Evolutionary conservation across 2,329 filamentous ascomycete genomes (phyloP).

Genomic region (Rhynchosporium secalis): DNA sequence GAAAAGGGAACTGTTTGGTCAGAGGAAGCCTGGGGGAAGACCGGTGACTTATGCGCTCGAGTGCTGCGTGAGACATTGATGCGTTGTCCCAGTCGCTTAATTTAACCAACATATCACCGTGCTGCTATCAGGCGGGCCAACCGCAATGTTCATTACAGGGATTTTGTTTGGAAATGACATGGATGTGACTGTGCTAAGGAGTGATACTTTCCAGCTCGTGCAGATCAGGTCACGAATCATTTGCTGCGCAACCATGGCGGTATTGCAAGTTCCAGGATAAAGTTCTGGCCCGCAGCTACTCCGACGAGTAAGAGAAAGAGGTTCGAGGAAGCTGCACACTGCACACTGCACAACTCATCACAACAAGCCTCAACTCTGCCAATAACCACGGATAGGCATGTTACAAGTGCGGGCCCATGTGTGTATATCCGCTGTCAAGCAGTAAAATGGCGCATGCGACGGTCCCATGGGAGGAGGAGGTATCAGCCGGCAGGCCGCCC

Average conservation of each 20-base stretch:
- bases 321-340: slow-evolving; percentile 4
- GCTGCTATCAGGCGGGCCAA: slow-evolving; percentile 21
- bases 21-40: slow-evolving; percentile 24
- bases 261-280: slow-evolving; percentile 6
- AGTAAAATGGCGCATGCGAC: slow-evolving; percentile 21
- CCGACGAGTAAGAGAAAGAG: slow-evolving; percentile 4
- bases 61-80: slow-evolving; percentile 36
- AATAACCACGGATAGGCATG: background rate
- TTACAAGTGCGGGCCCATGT: slow-evolving; percentile 18
- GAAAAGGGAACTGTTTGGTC: slow-evolving; percentile 24
- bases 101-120: slow-evolving; percentile 30
- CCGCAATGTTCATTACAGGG: slow-evolving; percentile 20
- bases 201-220: slow-evolving; percentile 28
- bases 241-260: slow-evolving; percentile 8
- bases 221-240: slow-evolving; percentile 29
- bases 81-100: slow-evolving; percentile 35
- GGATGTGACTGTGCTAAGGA: slow-evolving; percentile 14
- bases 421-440: slow-evolving; percentile 17
- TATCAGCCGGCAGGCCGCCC: slow-evolving; percentile 22
- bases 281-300: background rate
- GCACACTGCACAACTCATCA: background rate
- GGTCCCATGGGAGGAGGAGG: slow-evolving; percentile 12
- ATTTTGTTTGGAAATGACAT: slow-evolving; percentile 23
- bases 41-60: slow-evolving; percentile 34
- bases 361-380: background rate